Conservation (phyloP, 768 basidiomycete genomes). For the Gautieria morchelliformis region DNA sequence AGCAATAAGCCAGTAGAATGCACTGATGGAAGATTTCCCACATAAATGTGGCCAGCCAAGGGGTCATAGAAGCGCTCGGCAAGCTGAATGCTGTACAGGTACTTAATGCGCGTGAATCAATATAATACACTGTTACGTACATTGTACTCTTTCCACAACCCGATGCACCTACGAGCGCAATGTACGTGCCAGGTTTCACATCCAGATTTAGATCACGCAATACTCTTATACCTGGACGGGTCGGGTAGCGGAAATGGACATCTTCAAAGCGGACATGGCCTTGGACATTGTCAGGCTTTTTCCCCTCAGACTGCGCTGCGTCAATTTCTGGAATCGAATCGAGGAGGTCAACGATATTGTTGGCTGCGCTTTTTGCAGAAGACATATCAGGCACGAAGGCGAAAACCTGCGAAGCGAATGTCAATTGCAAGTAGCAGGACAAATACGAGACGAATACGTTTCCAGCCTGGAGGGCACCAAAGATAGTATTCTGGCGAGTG, state of each 20-base stretch:
- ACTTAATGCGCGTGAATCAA: slow-evolving; percentile 9
- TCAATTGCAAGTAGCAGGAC: neutral
- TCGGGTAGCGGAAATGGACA: slow-evolving; percentile 86
- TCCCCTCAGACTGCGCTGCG: slow-evolving; percentile 61
- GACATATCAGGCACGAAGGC: slow-evolving; percentile 83
- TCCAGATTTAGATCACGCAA: slow-evolving; percentile 67
- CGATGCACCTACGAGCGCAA: slow-evolving; percentile 77
- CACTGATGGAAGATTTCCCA: slow-evolving; percentile 21
- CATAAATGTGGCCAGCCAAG: slow-evolving; percentile 58
- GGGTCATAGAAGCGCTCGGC: slow-evolving; percentile 87
- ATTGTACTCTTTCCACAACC: slow-evolving; percentile 81
- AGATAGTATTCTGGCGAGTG: slow-evolving; percentile 47
- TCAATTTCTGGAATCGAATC: slow-evolving; percentile 75
- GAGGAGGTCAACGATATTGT: slow-evolving; percentile 64
- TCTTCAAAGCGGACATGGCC: slow-evolving; percentile 72
- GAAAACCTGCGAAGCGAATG: slow-evolving; percentile 32
- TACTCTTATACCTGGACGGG: slow-evolving; percentile 74
- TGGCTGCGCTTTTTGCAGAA: slow-evolving; percentile 69
- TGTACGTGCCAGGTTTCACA: slow-evolving; percentile 68
- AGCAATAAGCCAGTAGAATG: neutral
- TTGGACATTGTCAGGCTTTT: slow-evolving; percentile 33
- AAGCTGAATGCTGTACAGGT: slow-evolving; percentile 53
- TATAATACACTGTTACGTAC: slow-evolving; percentile 30
- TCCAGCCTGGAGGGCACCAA: slow-evolving; percentile 81
- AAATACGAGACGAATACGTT: slow-evolving; percentile 26